Conservation (phyloP, 108 stramenopile species). For the Skeletonema potamos region DNA sequence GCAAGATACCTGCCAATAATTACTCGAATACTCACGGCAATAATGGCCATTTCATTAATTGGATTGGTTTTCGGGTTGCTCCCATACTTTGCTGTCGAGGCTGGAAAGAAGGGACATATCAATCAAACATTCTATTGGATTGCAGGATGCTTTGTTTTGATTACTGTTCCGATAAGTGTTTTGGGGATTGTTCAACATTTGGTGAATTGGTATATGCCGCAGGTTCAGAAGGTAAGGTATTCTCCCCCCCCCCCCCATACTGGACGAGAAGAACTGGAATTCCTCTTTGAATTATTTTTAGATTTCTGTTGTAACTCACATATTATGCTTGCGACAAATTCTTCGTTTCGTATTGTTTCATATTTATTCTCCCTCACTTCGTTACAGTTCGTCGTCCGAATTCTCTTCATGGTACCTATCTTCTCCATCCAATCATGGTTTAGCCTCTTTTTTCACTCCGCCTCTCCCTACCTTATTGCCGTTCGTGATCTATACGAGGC, state of each 20-base stretch:
- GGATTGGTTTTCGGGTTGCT: constrained; percentile 22
- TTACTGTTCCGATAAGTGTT: constrained; percentile 35
- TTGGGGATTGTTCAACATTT: constrained; percentile 48
- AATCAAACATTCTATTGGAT: constrained; percentile 31
- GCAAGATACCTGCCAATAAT: background rate
- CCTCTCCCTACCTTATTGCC: constrained; percentile 24
- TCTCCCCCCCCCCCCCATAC: too few species aligned
- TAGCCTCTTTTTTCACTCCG: constrained; percentile 25
- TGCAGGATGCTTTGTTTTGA: constrained; percentile 36
- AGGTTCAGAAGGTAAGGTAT: constrained; percentile 60
- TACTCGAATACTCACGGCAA: constrained; percentile 23
- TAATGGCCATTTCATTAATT: constrained; percentile 22
- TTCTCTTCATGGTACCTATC: constrained; percentile 81
- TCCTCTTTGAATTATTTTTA: too few species aligned
- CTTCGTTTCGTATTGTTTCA: too few species aligned
- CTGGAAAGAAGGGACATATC: constrained; percentile 17
- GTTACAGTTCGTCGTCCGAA: constrained; percentile 64
- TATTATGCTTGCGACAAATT: background rate
- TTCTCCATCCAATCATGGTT: constrained; percentile 58
- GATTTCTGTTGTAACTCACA: background rate
- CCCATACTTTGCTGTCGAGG: constrained; percentile 27
- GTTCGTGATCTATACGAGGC: constrained; percentile 51
- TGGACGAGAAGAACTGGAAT: too few species aligned
- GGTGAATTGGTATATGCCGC: constrained; percentile 47
- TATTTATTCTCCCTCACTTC: background rate